These are phyloP conservation scores for Nothopassalora personata DNA, from an alignment of 2,329 filamentous ascomycete species.

Conservation along the genomic window DNA sequence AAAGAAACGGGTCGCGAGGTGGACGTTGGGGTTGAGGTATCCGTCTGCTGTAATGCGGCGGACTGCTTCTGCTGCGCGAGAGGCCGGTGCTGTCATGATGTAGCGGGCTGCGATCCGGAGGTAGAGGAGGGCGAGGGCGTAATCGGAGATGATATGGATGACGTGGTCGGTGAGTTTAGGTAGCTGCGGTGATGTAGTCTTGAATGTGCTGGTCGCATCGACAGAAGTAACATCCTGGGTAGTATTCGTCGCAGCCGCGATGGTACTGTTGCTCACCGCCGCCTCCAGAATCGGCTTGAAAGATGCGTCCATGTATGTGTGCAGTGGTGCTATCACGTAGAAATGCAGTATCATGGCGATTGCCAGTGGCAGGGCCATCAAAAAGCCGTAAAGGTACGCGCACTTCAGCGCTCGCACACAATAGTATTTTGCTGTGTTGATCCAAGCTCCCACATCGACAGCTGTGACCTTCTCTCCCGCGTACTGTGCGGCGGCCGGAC, in stretches of 20 bases:
- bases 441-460: conserved; percentile 23
- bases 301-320: conserved; percentile 59
- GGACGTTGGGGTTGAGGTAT: conserved; percentile 71
- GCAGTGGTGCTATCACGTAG: conserved; percentile 80
- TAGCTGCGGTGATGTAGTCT: conserved; percentile 17
- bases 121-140: conserved; percentile 89
- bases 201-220: not conserved
- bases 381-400: conserved; percentile 67
- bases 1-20: conserved; percentile 77
- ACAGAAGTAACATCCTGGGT: not conserved
- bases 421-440: conserved; percentile 19
- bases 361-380: conserved; percentile 74
- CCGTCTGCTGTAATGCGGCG: conserved; percentile 63
- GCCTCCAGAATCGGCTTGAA: conserved; percentile 13
- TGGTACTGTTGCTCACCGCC: conserved; percentile 9
- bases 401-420: conserved; percentile 47
- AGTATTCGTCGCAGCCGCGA: not conserved
- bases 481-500: conserved; percentile 5
- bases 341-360: conserved; percentile 78
- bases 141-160: conserved; percentile 84
- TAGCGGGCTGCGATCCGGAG: conserved; percentile 71
- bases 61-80: conserved; percentile 68
- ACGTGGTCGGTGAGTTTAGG: conserved; percentile 52
- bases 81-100: conserved; percentile 62
- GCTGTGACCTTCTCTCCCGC: conserved; percentile 15